Percentiles rank a stretch among this genome's conserved stretches.
Evolutionary conservation across 768 basidiomycete species (phyloP).

Genomic region (Tremella fuciformis): DNA sequence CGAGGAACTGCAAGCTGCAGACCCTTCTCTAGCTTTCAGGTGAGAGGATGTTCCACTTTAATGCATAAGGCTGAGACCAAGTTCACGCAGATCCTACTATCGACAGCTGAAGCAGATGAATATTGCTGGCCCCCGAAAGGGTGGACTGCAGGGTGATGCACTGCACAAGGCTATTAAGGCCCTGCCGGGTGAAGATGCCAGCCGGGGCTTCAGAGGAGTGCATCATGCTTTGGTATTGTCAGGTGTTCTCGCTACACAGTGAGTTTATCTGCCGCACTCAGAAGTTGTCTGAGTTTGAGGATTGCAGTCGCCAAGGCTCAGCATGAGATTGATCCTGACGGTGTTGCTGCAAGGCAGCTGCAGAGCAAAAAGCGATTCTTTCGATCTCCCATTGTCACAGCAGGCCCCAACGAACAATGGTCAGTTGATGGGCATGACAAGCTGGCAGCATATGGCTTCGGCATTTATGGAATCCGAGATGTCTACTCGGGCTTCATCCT

Average conservation of each 20-base stretch:
- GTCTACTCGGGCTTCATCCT: slow-evolving; percentile 11
- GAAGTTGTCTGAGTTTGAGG: neutral
- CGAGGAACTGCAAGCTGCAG: neutral
- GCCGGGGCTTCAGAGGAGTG: too few relatives aligned
- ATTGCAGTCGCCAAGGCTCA: neutral
- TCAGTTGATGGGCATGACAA: slow-evolving; percentile 15
- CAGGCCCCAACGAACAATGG: slow-evolving; percentile 12
- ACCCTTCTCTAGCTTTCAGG: neutral
- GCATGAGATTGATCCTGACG: neutral
- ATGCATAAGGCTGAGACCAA: too few relatives aligned
- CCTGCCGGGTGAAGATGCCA: too few relatives aligned
- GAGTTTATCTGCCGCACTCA: neutral
- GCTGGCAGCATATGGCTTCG: slow-evolving; percentile 5
- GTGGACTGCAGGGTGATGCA: too few relatives aligned
- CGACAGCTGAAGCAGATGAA: too few relatives aligned
- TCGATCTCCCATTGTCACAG: slow-evolving; percentile 4
- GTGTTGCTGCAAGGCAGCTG: neutral
- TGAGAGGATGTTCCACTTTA: too few relatives aligned
- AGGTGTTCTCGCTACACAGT: neutral
- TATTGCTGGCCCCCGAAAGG: too few relatives aligned
- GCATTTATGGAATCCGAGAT: slow-evolving; percentile 10
- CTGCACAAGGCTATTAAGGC: too few relatives aligned
- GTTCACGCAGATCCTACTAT: too few relatives aligned
- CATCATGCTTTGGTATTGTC: too few relatives aligned
- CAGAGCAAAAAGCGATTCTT: neutral